phyloP scores from a whole-genome alignment of 495 filamentous ascomycete species.

The Aspergillus ellipticus region DNA sequence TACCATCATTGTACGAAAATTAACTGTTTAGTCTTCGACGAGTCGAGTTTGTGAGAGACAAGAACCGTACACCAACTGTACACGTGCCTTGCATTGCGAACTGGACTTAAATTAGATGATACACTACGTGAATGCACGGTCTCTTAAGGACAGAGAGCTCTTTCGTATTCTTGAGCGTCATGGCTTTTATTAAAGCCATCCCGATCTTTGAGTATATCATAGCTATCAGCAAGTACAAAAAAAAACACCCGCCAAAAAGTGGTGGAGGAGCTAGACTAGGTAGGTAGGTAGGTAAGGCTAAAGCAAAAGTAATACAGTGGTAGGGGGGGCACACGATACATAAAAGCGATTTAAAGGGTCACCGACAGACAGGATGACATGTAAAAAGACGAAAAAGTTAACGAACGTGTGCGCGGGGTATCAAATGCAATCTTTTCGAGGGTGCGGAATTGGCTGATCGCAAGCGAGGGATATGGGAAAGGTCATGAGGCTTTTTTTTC shows the following conservation, averaged over 20 bases:
- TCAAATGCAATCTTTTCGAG: slow-evolving; percentile 15
- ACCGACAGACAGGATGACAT: no score
- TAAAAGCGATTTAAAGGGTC: neutral
- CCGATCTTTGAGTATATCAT: neutral
- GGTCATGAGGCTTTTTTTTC: neutral
- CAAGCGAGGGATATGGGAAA: neutral
- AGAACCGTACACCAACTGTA: no score
- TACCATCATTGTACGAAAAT: no score
- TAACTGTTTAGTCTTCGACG: no score
- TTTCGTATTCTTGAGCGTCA: slow-evolving; percentile 5
- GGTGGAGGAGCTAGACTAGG: no score
- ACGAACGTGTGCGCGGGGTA: slow-evolving; percentile 10
- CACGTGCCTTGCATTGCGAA: no score
- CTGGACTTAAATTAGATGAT: no score
- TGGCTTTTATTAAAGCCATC: neutral
- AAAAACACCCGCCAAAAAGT: neutral
- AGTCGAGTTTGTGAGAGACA: no score
- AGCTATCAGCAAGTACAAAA: neutral
- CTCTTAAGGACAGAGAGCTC: neutral
- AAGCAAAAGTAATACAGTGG: neutral
- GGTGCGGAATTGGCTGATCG: neutral
- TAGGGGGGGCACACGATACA: no score
- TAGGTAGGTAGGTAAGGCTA: no score
- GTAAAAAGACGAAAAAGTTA: neutral
- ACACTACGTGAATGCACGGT: no score